Evolutionary conservation across 768 basidiomycete genomes (phyloP).

Genomic region (Leucosporidium yakuticum): DNA sequence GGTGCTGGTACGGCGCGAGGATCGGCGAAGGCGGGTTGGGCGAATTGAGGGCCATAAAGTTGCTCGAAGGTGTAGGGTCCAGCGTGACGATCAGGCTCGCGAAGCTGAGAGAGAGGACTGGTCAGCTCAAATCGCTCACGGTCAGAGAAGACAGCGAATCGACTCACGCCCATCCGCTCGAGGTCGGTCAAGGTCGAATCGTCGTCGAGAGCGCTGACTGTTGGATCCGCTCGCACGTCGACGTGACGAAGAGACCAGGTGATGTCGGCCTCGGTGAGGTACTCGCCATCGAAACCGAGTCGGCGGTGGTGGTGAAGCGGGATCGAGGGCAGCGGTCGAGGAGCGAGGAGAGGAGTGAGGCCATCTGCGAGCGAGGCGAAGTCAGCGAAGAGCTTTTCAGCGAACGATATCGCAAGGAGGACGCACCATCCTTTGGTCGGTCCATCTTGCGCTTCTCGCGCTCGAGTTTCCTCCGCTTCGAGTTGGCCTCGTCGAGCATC

Average conservation of each 20-base stretch:
- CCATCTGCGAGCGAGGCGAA: slow-evolving; percentile 13
- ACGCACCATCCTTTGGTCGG: slow-evolving; percentile 41
- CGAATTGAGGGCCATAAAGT: slow-evolving; percentile 6
- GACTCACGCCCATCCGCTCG: slow-evolving; percentile 38
- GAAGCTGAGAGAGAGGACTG: slow-evolving; percentile 13
- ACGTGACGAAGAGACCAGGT: slow-evolving; percentile 32
- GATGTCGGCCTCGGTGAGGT: slow-evolving; percentile 35
- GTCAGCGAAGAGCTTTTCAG: background rate
- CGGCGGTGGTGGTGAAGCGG: slow-evolving; percentile 31
- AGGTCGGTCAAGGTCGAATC: slow-evolving; percentile 32
- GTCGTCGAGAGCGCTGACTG: slow-evolving; percentile 27
- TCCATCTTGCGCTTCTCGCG: slow-evolving; percentile 74
- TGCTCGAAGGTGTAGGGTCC: slow-evolving; percentile 25
- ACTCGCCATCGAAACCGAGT: slow-evolving; percentile 28
- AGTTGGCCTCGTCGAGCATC: slow-evolving; percentile 82
- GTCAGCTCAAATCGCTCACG: too few species aligned
- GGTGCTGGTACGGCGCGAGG: slow-evolving; percentile 7
- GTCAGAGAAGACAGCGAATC: too few species aligned
- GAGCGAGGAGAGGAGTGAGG: slow-evolving; percentile 30
- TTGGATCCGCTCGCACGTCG: slow-evolving; percentile 28
- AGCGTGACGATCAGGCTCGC: slow-evolving; percentile 24
- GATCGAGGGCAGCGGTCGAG: slow-evolving; percentile 17
- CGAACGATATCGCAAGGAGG: background rate
- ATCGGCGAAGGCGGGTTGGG: slow-evolving; percentile 12
- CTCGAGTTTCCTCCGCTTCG: slow-evolving; percentile 76